These are phyloP conservation scores for Pythium plurisporium DNA, from an alignment of 352 stramenopile genomes.

Conservation along the genomic window DNA sequence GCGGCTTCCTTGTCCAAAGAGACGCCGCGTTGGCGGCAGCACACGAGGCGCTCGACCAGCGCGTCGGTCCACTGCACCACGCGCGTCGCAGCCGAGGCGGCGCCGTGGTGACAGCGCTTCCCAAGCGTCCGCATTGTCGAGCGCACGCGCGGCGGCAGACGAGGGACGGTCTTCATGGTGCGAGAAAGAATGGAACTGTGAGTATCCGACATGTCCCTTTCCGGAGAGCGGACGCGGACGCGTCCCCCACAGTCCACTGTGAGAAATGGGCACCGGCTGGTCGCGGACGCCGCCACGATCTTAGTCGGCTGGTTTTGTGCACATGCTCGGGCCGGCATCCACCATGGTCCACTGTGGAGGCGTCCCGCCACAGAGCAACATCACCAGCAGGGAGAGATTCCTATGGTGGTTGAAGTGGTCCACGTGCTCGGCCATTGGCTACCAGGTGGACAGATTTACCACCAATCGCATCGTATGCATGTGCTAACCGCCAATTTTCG, in stretches of 20 bases:
- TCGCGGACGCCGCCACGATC: neutral
- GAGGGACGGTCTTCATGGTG: neutral
- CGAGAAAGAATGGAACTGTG: too few species aligned
- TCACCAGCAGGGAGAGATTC: too few species aligned
- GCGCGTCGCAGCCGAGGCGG: neutral
- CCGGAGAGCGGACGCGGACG: neutral
- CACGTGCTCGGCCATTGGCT: neutral
- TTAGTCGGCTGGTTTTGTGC: neutral
- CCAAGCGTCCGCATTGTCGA: neutral
- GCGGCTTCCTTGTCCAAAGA: neutral
- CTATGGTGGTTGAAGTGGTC: slow-evolving; percentile 17
- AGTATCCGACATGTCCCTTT: too few species aligned
- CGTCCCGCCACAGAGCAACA: too few species aligned
- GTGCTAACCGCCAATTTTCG: neutral
- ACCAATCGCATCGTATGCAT: slow-evolving; percentile 1
- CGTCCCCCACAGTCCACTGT: slow-evolving; percentile 11
- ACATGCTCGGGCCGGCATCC: neutral
- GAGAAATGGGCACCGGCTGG: neutral
- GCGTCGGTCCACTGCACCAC: neutral
- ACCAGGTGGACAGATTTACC: neutral
- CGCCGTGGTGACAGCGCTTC: too few species aligned
- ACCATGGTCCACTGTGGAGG: neutral
- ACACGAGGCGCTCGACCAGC: slow-evolving; percentile 3
- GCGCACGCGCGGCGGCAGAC: neutral
- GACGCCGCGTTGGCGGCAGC: neutral